Percentiles rank a stretch among this genome's conserved stretches.
These are phyloP conservation scores for Metschnikowia chrysomelidarum DNA, from an alignment of 805 yeast species.

Conservation along the genomic window DNA sequence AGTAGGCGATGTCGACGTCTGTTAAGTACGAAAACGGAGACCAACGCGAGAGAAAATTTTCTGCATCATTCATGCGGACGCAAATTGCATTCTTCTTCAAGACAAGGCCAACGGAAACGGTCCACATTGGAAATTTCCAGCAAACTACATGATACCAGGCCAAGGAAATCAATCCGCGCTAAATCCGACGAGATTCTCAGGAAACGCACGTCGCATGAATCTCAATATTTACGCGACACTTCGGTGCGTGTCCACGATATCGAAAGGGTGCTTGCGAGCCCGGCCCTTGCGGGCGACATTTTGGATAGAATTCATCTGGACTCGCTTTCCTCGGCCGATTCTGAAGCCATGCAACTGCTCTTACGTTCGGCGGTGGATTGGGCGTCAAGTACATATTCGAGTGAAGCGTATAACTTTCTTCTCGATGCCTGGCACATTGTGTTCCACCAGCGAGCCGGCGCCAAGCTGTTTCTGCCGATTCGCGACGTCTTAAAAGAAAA, in stretches of 20 bases:
- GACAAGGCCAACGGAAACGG: too few relatives aligned
- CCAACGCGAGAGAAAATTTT: too few relatives aligned
- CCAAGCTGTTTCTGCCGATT: constrained; percentile 1
- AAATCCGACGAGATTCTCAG: too few relatives aligned
- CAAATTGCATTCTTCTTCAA: too few relatives aligned
- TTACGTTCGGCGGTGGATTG: constrained; percentile 25
- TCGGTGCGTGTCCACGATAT: constrained; percentile 11
- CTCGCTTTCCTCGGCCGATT: constrained; percentile 9
- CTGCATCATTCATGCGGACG: too few relatives aligned
- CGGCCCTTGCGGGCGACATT: constrained; percentile 3
- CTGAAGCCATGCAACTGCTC: constrained; percentile 17
- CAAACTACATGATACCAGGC: too few relatives aligned
- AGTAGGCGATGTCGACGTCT: too few relatives aligned
- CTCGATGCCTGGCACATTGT: constrained; percentile 26
- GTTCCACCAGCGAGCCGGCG: constrained; percentile 12
- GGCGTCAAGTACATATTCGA: constrained; percentile 20
- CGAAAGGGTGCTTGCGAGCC: constrained; percentile 12
- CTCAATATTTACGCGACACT: constrained; percentile 5
- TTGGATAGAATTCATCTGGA: constrained; percentile 3
- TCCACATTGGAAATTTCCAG: too few relatives aligned
- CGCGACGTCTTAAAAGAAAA: constrained; percentile 16
- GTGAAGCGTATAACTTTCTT: constrained; percentile 18
- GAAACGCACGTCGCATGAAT: too few relatives aligned
- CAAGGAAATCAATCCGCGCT: too few relatives aligned
- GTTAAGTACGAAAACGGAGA: too few relatives aligned